Evolutionary conservation across 768 basidiomycete genomes (phyloP).

Genomic region (Lyophyllum atratum): DNA sequence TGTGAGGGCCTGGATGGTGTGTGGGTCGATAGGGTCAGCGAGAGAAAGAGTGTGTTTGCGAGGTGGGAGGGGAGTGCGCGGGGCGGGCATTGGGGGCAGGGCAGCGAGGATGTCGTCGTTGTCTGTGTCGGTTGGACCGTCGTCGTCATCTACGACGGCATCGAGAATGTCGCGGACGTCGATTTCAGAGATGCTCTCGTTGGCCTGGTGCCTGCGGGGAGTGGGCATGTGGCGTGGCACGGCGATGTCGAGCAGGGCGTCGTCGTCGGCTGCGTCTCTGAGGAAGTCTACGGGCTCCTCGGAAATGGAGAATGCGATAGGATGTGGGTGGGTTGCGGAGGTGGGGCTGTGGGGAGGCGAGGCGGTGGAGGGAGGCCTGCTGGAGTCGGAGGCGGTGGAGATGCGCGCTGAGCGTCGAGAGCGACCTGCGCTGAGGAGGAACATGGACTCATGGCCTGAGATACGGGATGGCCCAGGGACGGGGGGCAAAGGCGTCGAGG

Average conservation of each 20-base stretch:
- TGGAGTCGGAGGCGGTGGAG: conserved; percentile 1
- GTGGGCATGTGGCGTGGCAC: conserved; percentile 2
- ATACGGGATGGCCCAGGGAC: conserved; percentile 64
- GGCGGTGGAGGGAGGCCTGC: conserved; percentile 2
- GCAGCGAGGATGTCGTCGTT: conserved; percentile 2
- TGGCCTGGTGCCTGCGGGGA: not conserved
- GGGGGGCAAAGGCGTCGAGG: conserved; percentile 61
- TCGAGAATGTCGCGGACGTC: conserved; percentile 33
- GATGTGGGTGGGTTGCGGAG: conserved; percentile 17
- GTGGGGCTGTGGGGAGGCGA: conserved; percentile 23
- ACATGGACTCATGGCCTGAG: conserved; percentile 48
- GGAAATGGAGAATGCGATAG: conserved; percentile 29
- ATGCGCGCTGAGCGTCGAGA: conserved; percentile 29
- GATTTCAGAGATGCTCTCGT: conserved; percentile 35
- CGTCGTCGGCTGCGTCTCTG: conserved; percentile 30
- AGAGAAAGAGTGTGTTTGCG: conserved; percentile 18
- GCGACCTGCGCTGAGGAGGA: conserved; percentile 32
- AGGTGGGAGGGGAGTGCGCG: not conserved
- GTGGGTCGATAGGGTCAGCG: conserved; percentile 35
- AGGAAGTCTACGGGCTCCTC: conserved; percentile 21
- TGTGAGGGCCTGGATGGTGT: conserved; percentile 13
- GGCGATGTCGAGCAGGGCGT: not conserved
- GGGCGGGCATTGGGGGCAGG: not conserved
- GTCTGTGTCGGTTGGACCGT: conserved; percentile 19
- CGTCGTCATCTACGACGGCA: conserved; percentile 20